phyloP scores from a whole-genome alignment of 257 asterid species.

The Ligustrum vulgare region DNA sequence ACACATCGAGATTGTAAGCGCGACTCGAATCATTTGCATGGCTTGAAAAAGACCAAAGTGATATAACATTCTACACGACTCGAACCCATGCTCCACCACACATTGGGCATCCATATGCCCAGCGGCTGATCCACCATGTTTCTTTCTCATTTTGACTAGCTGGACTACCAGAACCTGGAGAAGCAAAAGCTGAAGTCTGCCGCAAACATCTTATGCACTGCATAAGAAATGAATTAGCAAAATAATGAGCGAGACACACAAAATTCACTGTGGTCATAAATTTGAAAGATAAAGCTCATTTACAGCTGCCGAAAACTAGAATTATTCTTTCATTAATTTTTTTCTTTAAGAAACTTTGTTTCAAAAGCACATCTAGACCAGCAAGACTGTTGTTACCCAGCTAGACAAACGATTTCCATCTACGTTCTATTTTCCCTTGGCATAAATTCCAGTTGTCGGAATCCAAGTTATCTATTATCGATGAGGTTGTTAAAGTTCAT shows the following conservation, averaged over 20 bases:
- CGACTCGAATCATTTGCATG: neutral
- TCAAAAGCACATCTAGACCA: neutral
- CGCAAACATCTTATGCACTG: conserved; percentile 99
- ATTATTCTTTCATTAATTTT: neutral
- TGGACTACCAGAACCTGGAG: conserved; percentile 48
- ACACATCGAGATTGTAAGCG: conserved; percentile 4
- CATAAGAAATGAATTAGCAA: conserved; percentile 14
- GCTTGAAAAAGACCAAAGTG: neutral
- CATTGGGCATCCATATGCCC: conserved; percentile 97
- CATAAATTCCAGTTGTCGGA: neutral
- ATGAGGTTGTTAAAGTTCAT: neutral
- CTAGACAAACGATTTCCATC: too few relatives aligned
- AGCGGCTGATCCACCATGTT: conserved; percentile 93
- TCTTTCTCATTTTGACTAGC: conserved; percentile 73
- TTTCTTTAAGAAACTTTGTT: neutral
- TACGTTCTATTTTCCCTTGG: neutral
- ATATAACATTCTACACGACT: conserved; percentile 49
- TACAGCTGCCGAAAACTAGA: neutral
- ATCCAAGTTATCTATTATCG: neutral
- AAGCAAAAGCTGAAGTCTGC: conserved; percentile 87
- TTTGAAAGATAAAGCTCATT: neutral
- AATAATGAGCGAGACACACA: conserved; percentile 4
- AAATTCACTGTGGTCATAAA: neutral
- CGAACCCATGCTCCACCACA: conserved; percentile 99
- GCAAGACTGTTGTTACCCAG: neutral